These are phyloP conservation scores for Aspergillus nidulans DNA, from an alignment of 495 filamentous ascomycete species.

Conservation along the genomic window DNA sequence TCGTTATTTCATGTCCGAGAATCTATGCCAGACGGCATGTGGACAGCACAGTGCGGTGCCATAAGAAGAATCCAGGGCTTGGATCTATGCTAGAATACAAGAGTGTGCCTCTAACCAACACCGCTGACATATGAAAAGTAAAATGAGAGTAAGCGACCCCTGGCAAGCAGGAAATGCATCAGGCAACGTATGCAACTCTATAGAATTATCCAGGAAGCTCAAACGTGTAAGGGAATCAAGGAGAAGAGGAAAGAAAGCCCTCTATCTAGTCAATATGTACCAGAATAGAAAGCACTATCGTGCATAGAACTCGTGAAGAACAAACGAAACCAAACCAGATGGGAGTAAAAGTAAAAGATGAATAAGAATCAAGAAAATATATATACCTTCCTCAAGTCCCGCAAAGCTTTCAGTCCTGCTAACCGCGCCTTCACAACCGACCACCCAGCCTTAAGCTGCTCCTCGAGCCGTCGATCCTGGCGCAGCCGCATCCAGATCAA, in stretches of 20 bases:
- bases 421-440: slow-evolving; percentile 57
- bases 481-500: slow-evolving; percentile 75
- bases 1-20: slow-evolving; percentile 4
- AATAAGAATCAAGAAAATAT: slow-evolving; percentile 19
- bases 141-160: background rate
- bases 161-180: background rate
- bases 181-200: background rate
- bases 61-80: background rate
- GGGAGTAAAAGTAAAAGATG: background rate
- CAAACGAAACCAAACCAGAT: background rate
- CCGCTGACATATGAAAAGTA: background rate
- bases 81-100: slow-evolving; percentile 19
- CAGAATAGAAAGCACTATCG: background rate
- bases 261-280: slow-evolving; percentile 8
- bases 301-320: background rate
- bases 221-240: background rate
- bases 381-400: slow-evolving; percentile 23
- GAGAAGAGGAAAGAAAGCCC: slow-evolving; percentile 3
- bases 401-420: slow-evolving; percentile 39
- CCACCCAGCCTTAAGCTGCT: slow-evolving; percentile 64
- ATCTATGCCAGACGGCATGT: background rate
- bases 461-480: slow-evolving; percentile 73
- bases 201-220: background rate
- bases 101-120: slow-evolving; percentile 10
- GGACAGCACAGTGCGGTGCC: background rate